phyloP scores from a whole-genome alignment of 139 green algal genomes.

The Chlorokybus atmophyticus region DNA sequence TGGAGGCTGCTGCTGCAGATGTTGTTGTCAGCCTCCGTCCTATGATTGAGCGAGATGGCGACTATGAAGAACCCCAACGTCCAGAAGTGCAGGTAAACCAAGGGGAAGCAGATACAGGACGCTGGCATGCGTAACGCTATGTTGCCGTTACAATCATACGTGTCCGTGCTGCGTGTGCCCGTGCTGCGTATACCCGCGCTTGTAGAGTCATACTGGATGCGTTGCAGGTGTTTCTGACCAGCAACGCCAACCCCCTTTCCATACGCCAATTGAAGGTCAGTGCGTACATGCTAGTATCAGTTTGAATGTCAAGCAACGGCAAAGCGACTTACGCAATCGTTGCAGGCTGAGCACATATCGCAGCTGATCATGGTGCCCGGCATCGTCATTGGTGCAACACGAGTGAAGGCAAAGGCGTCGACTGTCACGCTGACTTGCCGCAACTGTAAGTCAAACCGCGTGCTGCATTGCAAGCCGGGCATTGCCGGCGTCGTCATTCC shows the following conservation, averaged over 20 bases:
- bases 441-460: constrained; percentile 43
- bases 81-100: too few relatives aligned
- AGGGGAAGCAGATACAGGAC: too few relatives aligned
- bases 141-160: too few relatives aligned
- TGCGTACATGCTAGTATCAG: neutral
- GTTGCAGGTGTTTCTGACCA: constrained; percentile 38
- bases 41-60: constrained; percentile 27
- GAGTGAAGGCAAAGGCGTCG: constrained; percentile 81
- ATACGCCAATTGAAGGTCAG: constrained; percentile 43
- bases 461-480: constrained; percentile 56
- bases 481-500: constrained; percentile 66
- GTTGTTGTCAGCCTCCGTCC: constrained; percentile 41
- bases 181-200: too few relatives aligned
- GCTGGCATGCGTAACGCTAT: too few relatives aligned
- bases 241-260: constrained; percentile 33
- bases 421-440: constrained; percentile 76
- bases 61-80: constrained; percentile 11
- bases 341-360: constrained; percentile 49
- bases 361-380: constrained; percentile 86
- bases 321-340: constrained; percentile 29
- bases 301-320: neutral
- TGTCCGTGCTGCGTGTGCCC: too few relatives aligned
- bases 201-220: too few relatives aligned
- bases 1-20: constrained; percentile 54
- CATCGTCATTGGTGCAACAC: constrained; percentile 83